Percentiles rank a stretch among this genome's conserved stretches.
Conservation (phyloP, 2,329 filamentous ascomycete species). For the Ascochyta rabiei region DNA sequence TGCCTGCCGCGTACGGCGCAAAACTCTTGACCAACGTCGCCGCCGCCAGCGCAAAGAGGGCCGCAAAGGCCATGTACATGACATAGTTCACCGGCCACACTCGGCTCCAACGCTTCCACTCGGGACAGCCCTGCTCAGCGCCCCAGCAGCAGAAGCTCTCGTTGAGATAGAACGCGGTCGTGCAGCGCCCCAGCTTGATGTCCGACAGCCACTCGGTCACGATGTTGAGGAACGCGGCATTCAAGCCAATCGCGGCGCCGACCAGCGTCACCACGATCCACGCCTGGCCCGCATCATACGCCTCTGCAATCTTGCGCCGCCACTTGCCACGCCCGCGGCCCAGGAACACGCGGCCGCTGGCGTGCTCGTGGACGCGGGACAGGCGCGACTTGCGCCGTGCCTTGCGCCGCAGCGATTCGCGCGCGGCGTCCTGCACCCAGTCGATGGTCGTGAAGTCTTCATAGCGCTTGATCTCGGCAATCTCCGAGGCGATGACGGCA, state of each 20-base stretch:
- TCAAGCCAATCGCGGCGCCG: constrained; percentile 88
- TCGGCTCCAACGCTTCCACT: constrained; percentile 89
- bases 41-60: constrained; percentile 80
- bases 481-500: constrained; percentile 86
- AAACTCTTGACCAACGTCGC: constrained; percentile 87
- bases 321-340: constrained; percentile 67
- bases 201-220: constrained; percentile 96
- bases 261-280: constrained; percentile 98
- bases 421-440: constrained; percentile 96
- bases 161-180: constrained; percentile 94
- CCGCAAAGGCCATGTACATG: constrained; percentile 84
- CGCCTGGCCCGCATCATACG: constrained; percentile 94
- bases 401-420: constrained; percentile 83
- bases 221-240: constrained; percentile 92
- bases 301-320: constrained; percentile 80
- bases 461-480: constrained; percentile 96
- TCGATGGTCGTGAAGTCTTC: constrained; percentile 99
- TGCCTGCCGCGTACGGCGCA: constrained; percentile 94
- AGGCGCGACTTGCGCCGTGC: constrained; percentile 74
- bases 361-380: constrained; percentile 33
- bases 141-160: constrained; percentile 99
- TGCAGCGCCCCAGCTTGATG: constrained; percentile 94
- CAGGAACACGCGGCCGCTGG: constrained; percentile 57
- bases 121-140: constrained; percentile 82
- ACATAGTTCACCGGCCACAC: constrained; percentile 82